A percentile compares a stretch with the other conserved stretches of the same genome.
phyloP scores from a whole-genome alignment of 345 rosid genomes.

The Rhizophora apiculata region DNA sequence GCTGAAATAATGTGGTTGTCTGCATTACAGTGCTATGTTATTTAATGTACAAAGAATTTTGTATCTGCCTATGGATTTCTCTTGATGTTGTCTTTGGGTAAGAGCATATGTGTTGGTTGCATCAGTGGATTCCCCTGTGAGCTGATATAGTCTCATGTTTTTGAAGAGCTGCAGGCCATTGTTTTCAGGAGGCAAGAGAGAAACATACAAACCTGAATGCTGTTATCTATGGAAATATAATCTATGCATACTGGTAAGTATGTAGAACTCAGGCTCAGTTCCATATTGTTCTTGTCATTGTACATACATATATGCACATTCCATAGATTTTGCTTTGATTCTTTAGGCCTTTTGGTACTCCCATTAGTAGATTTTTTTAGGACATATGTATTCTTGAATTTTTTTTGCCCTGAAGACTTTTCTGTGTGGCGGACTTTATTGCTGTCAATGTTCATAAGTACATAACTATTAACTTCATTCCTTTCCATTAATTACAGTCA shows the following conservation, averaged over 20 bases:
- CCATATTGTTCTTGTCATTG: neutral
- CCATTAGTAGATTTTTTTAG: too few species aligned
- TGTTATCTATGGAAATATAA: slow-evolving; percentile 83
- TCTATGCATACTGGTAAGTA: slow-evolving; percentile 83
- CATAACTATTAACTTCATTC: slow-evolving; percentile 12
- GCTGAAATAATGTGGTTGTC: too few species aligned
- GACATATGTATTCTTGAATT: too few species aligned
- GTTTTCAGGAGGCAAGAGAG: slow-evolving; percentile 83
- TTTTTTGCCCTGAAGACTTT: neutral
- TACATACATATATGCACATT: neutral
- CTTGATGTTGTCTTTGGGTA: neutral
- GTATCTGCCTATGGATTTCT: neutral
- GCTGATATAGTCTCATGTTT: slow-evolving; percentile 43
- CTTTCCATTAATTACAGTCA: slow-evolving; percentile 47
- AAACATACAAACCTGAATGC: slow-evolving; percentile 58
- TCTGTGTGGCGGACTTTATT: neutral
- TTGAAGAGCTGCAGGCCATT: slow-evolving; percentile 95
- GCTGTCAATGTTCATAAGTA: neutral
- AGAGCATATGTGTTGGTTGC: slow-evolving; percentile 1
- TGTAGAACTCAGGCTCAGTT: neutral
- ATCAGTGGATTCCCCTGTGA: neutral
- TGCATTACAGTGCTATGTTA: too few species aligned
- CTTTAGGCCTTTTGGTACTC: too few species aligned
- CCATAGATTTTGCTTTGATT: neutral
- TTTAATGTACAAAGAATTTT: neutral